Base-by-base conservation (phyloP, 148 eudicot genomes). In the Cornus florida region DNA sequence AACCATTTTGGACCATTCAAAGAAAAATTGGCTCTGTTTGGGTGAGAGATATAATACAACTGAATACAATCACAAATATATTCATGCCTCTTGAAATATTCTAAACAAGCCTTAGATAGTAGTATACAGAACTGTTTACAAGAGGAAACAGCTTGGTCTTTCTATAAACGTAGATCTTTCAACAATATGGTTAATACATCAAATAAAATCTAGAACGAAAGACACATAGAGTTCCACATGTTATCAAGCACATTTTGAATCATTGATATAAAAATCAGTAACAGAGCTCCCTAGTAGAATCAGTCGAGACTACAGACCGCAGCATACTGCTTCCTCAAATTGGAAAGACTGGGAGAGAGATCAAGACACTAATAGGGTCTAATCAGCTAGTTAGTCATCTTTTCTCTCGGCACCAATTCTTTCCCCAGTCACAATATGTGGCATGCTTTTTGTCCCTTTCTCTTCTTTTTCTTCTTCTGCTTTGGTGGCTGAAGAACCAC, bases 401-500 rank as follows among this genome's bases (percentile, higher is more conserved):
- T 43, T 59, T 67, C 76, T 39, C 80, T 53, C 68, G 33, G 16
- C 20, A 41, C 57, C 39, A 71, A 66, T 56, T 60, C 79, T 83
- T 46, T 31, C 8, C 67, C 73, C 80, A 73, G 71, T 84, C 85
- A 94, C 82, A 94, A 80, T 80, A 94, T 94, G 32, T 86, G 81
- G 88, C 98, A 94, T 22, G 77, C 90, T 71, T 89, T 91, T 81
- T 90, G 92, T n/a, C 92, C 87, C 88, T 86, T 90, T 83, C 88
- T 84, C 90, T 93, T 94, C 96, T 86, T 93, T 86, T 85, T 93
- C 91, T 87, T 93, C 90, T 83, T 92, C 82, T 89, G 90, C 87
- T 89, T 94, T 11, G 98, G 96, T 74, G 94, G 98, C 83, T 92
- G 98, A 75, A 94, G 91, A 84, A 94, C 96, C 60, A 92, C 91